Percentiles rank a stretch among this genome's conserved stretches.
Evolutionary conservation across 2,329 filamentous ascomycete species (phyloP).

Genomic region (Chaetomium globosum): DNA sequence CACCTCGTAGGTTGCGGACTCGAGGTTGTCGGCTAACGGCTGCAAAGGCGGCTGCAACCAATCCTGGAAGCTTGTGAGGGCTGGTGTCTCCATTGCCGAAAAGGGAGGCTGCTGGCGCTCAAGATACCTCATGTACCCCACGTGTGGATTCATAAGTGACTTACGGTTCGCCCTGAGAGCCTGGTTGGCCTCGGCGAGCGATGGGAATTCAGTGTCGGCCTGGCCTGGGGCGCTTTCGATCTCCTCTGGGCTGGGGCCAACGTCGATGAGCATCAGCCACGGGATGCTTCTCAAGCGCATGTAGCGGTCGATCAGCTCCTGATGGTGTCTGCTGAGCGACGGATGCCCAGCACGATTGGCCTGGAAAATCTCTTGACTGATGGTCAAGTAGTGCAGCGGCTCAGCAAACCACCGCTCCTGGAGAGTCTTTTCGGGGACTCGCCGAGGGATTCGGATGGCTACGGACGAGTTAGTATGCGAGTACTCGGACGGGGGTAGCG

Average conservation of each 20-base stretch:
- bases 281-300: constrained; percentile 66
- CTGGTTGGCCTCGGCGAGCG: constrained; percentile 64
- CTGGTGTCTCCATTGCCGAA: constrained; percentile 53
- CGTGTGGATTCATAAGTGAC: constrained; percentile 52
- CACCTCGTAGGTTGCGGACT: constrained; percentile 96
- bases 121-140: constrained; percentile 81
- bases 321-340: constrained; percentile 62
- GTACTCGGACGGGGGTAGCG: background rate
- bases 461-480: constrained; percentile 1
- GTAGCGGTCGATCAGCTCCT: constrained; percentile 62
- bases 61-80: constrained; percentile 72
- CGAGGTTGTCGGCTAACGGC: constrained; percentile 91
- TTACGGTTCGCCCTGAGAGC: constrained; percentile 50
- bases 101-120: constrained; percentile 76
- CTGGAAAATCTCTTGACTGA: constrained; percentile 59
- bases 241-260: constrained; percentile 52
- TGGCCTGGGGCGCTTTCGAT: constrained; percentile 41
- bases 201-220: constrained; percentile 61
- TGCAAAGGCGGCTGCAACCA: constrained; percentile 95
- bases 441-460: constrained; percentile 61
- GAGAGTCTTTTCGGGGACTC: constrained; percentile 61
- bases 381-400: constrained; percentile 64
- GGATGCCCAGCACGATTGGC: constrained; percentile 64
- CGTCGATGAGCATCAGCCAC: constrained; percentile 65
- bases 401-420: constrained; percentile 71